Evolutionary conservation across 73 alveolate genomes (phyloP).

Genomic region (Strombidium stylifer): DNA sequence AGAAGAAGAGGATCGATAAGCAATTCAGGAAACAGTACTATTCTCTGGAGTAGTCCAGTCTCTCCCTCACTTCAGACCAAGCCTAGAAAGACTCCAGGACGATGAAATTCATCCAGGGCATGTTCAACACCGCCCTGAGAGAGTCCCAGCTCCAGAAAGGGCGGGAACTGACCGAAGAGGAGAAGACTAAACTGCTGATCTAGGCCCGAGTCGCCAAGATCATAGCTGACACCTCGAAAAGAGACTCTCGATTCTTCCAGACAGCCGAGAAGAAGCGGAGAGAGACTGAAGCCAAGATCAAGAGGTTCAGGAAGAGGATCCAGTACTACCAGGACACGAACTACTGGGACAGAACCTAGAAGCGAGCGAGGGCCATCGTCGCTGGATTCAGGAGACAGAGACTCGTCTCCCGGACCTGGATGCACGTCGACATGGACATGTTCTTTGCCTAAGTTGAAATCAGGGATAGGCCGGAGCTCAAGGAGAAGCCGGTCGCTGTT

Average conservation of each 20-base stretch:
- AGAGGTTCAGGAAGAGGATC: slow-evolving; percentile 28
- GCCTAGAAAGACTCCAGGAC: no score
- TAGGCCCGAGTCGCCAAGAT: no score
- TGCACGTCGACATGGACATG: slow-evolving; percentile 80
- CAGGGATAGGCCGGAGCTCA: slow-evolving; percentile 59
- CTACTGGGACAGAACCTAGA: slow-evolving; percentile 5
- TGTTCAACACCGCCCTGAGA: no score
- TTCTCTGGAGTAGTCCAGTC: no score
- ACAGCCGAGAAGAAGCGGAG: slow-evolving; percentile 35
- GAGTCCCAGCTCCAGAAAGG: no score
- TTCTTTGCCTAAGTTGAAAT: slow-evolving; percentile 78
- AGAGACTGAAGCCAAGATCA: slow-evolving; percentile 19
- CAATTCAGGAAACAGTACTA: no score
- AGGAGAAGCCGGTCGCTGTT: slow-evolving; percentile 92
- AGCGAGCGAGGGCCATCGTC: neutral
- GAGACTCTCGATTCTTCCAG: slow-evolving; percentile 51
- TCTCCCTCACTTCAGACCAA: no score
- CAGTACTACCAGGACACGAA: neutral
- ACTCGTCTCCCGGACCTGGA: slow-evolving; percentile 62
- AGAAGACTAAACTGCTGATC: no score
- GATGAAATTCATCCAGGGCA: no score
- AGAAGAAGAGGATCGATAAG: no score
- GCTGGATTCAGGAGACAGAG: slow-evolving; percentile 28
- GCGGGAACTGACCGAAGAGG: no score
- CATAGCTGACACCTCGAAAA: slow-evolving; percentile 57